A percentile compares a stretch with the other conserved stretches of the same genome.
Evolutionary conservation across 1,139 yeast species (phyloP).

Genomic region (Kodamaea arcana): DNA sequence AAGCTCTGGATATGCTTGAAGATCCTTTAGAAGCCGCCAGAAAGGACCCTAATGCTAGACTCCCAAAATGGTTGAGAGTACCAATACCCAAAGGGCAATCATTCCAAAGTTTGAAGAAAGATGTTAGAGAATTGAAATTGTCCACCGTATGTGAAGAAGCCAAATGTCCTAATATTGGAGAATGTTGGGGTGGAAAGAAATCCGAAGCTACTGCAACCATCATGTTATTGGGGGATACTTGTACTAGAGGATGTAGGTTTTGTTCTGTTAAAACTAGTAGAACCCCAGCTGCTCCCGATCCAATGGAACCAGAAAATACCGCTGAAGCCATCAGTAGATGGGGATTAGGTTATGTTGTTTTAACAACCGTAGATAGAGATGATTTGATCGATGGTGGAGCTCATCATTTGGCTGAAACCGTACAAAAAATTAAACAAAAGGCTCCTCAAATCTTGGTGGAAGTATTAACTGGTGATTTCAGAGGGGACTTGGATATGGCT

Average conservation of each 20-base stretch:
- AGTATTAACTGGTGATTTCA: constrained; percentile 90
- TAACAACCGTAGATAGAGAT: constrained; percentile 97
- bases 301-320: constrained; percentile 95
- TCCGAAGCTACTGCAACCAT: constrained; percentile 98
- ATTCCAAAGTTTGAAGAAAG: constrained; percentile 75
- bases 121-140: constrained; percentile 80
- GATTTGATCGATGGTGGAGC: constrained; percentile 94
- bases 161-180: constrained; percentile 97
- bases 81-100: constrained; percentile 92
- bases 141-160: constrained; percentile 99
- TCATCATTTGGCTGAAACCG: constrained; percentile 85
- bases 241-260: constrained; percentile 97
- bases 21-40: constrained; percentile 73
- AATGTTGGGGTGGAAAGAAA: constrained; percentile 98
- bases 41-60: constrained; percentile 56
- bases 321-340: constrained; percentile 97
- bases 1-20: constrained; percentile 57
- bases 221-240: constrained; percentile 97
- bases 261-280: constrained; percentile 95
- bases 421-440: constrained; percentile 73
- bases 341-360: constrained; percentile 97
- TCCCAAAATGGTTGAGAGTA: constrained; percentile 92
- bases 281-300: constrained; percentile 84
- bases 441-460: constrained; percentile 92
- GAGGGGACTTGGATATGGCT: constrained; percentile 84